These are phyloP conservation scores for Xylaria telfairii DNA, from an alignment of 495 filamentous ascomycete species.

Conservation along the genomic window DNA sequence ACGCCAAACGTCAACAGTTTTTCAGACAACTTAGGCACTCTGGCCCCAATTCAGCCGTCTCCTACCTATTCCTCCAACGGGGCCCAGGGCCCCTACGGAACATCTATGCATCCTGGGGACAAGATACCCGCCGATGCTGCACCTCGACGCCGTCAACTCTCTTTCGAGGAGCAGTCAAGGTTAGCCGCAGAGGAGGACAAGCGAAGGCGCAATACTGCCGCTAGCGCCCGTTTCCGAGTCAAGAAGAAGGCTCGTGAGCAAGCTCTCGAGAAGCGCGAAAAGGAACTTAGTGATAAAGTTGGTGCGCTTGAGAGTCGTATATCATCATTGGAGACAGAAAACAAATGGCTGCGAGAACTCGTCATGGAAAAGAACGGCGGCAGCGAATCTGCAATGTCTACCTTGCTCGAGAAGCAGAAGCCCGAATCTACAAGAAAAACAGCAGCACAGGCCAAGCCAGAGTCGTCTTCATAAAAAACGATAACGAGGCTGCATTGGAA, in stretches of 20 bases:
- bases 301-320: slow-evolving; percentile 78
- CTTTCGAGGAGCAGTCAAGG: slow-evolving; percentile 73
- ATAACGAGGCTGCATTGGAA: slow-evolving; percentile 9
- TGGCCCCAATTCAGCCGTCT: slow-evolving; percentile 56
- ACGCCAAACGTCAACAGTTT: slow-evolving; percentile 54
- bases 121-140: slow-evolving; percentile 58
- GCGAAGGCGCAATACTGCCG: slow-evolving; percentile 93
- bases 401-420: slow-evolving; percentile 51
- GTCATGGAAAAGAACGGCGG: slow-evolving; percentile 88
- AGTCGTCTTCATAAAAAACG: slow-evolving; percentile 1
- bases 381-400: slow-evolving; percentile 54
- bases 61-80: slow-evolving; percentile 46
- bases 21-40: slow-evolving; percentile 48
- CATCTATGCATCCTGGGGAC: slow-evolving; percentile 48
- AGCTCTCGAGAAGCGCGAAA: slow-evolving; percentile 85
- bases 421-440: slow-evolving; percentile 24
- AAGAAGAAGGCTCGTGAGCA: slow-evolving; percentile 99
- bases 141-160: slow-evolving; percentile 46
- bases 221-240: slow-evolving; percentile 90
- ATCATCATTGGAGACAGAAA: slow-evolving; percentile 89
- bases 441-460: slow-evolving; percentile 17
- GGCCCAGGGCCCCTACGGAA: slow-evolving; percentile 51
- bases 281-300: slow-evolving; percentile 90
- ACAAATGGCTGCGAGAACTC: slow-evolving; percentile 93
- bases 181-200: slow-evolving; percentile 95